Evolutionary conservation across 805 yeast species (phyloP).

Genomic region (Tetrapisispora pingtungensis): DNA sequence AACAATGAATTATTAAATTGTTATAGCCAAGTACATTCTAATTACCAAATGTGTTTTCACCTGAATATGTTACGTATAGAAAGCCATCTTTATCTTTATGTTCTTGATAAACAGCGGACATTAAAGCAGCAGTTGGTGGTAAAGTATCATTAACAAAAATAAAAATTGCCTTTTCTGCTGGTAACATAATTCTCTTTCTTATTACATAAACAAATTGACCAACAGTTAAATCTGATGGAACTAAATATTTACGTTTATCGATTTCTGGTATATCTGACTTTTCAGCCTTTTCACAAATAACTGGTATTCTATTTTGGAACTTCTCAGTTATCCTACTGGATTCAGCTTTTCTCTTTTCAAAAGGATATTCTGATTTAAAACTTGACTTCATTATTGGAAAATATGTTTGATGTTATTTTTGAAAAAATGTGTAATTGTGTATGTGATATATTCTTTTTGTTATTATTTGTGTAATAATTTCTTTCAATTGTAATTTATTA

Average conservation of each 20-base stretch:
- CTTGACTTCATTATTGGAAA: slow-evolving; percentile 28
- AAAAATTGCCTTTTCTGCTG: slow-evolving; percentile 96
- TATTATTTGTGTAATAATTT: neutral
- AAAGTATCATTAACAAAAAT: slow-evolving; percentile 93
- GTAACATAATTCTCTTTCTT: slow-evolving; percentile 89
- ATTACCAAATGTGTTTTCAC: slow-evolving; percentile 93
- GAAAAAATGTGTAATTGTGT: neutral
- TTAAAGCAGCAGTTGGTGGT: slow-evolving; percentile 96
- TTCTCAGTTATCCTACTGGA: slow-evolving; percentile 82
- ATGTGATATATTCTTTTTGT: neutral
- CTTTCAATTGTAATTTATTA: neutral
- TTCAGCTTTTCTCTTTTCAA: slow-evolving; percentile 92
- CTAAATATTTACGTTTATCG: slow-evolving; percentile 94
- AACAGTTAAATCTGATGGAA: slow-evolving; percentile 90
- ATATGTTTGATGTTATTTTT: too few relatives aligned
- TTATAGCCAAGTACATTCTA: neutral
- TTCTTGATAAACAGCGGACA: slow-evolving; percentile 91
- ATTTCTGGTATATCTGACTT: slow-evolving; percentile 92
- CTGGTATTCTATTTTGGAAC: slow-evolving; percentile 89
- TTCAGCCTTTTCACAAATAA: slow-evolving; percentile 92
- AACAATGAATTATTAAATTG: neutral
- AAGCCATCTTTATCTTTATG: slow-evolving; percentile 98
- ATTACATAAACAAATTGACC: slow-evolving; percentile 98
- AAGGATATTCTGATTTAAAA: slow-evolving; percentile 62
- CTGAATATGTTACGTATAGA: slow-evolving; percentile 88